Evolutionary conservation across 176 grass and related monocot genomes (phyloP).

Genomic region (Lolium rigidum): DNA sequence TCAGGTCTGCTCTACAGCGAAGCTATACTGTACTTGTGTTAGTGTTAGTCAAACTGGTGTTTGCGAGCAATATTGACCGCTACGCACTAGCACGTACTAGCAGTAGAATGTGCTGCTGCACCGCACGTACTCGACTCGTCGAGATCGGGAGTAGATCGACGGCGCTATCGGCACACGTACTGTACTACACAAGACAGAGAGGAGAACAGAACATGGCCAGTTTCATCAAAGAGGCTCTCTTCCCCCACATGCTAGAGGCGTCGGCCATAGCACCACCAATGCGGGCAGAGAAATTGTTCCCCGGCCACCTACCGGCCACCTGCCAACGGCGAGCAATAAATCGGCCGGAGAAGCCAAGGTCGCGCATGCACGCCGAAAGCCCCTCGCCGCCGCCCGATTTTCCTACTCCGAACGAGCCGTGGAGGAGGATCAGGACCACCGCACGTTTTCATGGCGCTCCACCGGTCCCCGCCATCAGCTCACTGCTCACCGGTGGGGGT

Average conservation of each 20-base stretch:
- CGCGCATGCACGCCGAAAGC: conserved; percentile 14
- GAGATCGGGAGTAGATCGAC: neutral
- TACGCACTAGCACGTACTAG: too few species aligned
- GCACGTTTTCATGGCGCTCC: neutral
- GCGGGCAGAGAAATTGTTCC: neutral
- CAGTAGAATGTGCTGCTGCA: too few species aligned
- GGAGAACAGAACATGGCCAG: neutral
- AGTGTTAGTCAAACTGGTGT: too few species aligned
- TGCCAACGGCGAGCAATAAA: neutral
- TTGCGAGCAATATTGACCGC: too few species aligned
- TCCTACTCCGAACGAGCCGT: neutral
- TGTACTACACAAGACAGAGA: neutral
- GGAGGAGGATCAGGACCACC: neutral
- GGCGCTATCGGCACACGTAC: neutral
- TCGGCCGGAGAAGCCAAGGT: neutral
- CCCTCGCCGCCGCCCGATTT: neutral
- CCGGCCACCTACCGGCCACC: neutral
- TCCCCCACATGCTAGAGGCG: neutral
- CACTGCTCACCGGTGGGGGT: neutral
- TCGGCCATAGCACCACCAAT: neutral
- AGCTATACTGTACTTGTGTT: too few species aligned
- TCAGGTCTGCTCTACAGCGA: too few species aligned
- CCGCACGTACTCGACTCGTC: too few species aligned
- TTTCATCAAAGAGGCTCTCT: neutral
- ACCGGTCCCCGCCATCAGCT: neutral